Conservation (phyloP, 768 basidiomycete species). For the Leucosporidium creatinivorum region DNA sequence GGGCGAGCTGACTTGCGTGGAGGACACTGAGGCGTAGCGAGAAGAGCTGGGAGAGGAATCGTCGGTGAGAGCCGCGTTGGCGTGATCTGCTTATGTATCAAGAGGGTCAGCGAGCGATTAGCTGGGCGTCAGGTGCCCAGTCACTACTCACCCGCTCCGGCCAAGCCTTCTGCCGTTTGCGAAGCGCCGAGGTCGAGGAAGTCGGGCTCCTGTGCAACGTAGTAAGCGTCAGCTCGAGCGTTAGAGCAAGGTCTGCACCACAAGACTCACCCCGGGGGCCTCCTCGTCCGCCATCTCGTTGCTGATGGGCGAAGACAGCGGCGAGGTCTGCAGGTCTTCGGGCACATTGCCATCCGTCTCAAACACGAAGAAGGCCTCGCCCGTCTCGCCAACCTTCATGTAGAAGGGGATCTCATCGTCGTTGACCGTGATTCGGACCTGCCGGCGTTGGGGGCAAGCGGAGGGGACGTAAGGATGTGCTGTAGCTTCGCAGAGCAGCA, state of each 20-base stretch:
- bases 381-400: slow-evolving; percentile 99
- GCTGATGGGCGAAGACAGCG: slow-evolving; percentile 52
- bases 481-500: background rate
- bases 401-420: slow-evolving; percentile 75
- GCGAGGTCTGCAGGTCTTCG: slow-evolving; percentile 85
- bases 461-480: background rate
- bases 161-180: background rate
- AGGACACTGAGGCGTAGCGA: slow-evolving; percentile 26
- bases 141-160: slow-evolving; percentile 14
- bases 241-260: background rate
- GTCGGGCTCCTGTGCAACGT: slow-evolving; percentile 50
- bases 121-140: too few species aligned
- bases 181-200: slow-evolving; percentile 72
- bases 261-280: background rate
- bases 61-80: background rate
- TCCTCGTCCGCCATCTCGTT: slow-evolving; percentile 20
- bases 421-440: slow-evolving; percentile 88
- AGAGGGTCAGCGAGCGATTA: too few species aligned
- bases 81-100: too few species aligned
- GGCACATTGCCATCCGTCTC: slow-evolving; percentile 95
- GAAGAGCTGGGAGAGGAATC: slow-evolving; percentile 26
- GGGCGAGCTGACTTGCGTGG: slow-evolving; percentile 17
- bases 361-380: slow-evolving; percentile 97
- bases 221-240: background rate
- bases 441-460: background rate